Percentiles rank a stretch among this genome's conserved stretches.
These are phyloP conservation scores for Tolypocladium guangdongense DNA, from an alignment of 2,329 filamentous ascomycete species.

Conservation along the genomic window DNA sequence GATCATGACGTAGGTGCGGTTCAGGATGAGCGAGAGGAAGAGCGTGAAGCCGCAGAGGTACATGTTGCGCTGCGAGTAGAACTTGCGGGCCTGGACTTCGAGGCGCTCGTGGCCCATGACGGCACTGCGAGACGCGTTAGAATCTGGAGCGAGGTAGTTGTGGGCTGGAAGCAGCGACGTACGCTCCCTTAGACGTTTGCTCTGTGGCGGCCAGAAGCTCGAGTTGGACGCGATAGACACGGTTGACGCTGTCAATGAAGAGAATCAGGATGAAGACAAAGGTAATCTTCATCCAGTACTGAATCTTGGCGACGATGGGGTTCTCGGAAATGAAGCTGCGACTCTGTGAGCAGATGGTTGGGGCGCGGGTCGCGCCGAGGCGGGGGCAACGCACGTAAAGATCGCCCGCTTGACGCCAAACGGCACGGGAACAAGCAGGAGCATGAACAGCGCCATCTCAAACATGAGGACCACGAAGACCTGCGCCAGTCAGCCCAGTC, in stretches of 20 bases:
- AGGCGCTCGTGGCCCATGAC: constrained; percentile 88
- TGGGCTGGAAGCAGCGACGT: constrained; percentile 19
- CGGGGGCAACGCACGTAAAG: constrained; percentile 49
- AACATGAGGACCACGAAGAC: constrained; percentile 74
- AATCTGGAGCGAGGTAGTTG: background rate
- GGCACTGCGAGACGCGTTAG: constrained; percentile 24
- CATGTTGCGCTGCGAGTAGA: constrained; percentile 99
- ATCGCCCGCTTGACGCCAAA: constrained; percentile 77
- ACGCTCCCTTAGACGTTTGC: constrained; percentile 31
- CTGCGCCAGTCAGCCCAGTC: constrained; percentile 31
- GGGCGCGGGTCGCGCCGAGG: background rate
- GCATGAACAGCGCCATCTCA: constrained; percentile 74
- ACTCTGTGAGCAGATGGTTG: background rate
- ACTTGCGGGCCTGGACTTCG: constrained; percentile 98
- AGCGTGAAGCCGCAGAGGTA: constrained; percentile 99
- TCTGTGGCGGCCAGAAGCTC: constrained; percentile 70
- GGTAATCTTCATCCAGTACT: constrained; percentile 97
- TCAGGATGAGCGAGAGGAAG: constrained; percentile 95
- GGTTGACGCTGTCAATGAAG: constrained; percentile 91
- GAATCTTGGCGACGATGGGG: constrained; percentile 73
- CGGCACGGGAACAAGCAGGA: constrained; percentile 76
- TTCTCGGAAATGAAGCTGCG: constrained; percentile 85
- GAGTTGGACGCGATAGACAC: constrained; percentile 91
- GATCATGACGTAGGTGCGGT: constrained; percentile 98
- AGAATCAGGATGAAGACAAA: constrained; percentile 99